These are phyloP conservation scores for Trametes hirsuta DNA, from an alignment of 1,284 basidiomycete species.

Conservation along the genomic window DNA sequence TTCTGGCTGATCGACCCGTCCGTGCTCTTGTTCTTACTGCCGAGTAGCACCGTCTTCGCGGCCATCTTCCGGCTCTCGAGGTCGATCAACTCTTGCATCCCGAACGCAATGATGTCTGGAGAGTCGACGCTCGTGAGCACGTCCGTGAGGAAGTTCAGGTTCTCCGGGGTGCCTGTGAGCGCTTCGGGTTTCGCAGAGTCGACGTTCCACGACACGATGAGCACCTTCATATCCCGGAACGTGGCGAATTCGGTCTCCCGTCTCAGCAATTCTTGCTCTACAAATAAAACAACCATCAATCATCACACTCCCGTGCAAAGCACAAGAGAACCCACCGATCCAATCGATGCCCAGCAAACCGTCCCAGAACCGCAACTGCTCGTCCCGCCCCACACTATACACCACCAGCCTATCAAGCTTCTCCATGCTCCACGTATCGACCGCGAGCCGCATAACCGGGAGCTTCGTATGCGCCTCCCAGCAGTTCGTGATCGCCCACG, in stretches of 20 bases:
- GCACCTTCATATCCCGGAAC: slow-evolving; percentile 76
- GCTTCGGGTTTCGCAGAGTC: slow-evolving; percentile 86
- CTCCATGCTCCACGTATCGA: slow-evolving; percentile 76
- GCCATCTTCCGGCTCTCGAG: slow-evolving; percentile 90
- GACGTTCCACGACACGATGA: slow-evolving; percentile 94
- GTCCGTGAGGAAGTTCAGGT: slow-evolving; percentile 74
- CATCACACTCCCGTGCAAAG: background rate
- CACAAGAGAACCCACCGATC: slow-evolving; percentile 64
- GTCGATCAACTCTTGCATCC: slow-evolving; percentile 96
- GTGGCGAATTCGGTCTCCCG: slow-evolving; percentile 79
- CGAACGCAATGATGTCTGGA: slow-evolving; percentile 92
- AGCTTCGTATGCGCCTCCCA: slow-evolving; percentile 89
- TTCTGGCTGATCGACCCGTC: slow-evolving; percentile 75
- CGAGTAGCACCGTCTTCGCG: slow-evolving; percentile 86
- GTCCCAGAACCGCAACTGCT: slow-evolving; percentile 85
- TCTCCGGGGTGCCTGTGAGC: slow-evolving; percentile 63
- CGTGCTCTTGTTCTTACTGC: slow-evolving; percentile 66
- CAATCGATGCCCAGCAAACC: slow-evolving; percentile 85
- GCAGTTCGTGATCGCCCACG: slow-evolving; percentile 87
- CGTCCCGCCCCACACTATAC: slow-evolving; percentile 80
- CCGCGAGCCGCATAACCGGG: slow-evolving; percentile 71
- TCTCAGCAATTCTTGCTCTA: slow-evolving; percentile 77
- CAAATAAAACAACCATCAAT: background rate
- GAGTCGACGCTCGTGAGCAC: slow-evolving; percentile 69
- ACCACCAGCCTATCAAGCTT: slow-evolving; percentile 70